A percentile compares a stretch with the other conserved stretches of the same genome.
Evolutionary conservation across 371 early-diverging fungal species (phyloP).

Genomic region (Mortierella sp.): DNA sequence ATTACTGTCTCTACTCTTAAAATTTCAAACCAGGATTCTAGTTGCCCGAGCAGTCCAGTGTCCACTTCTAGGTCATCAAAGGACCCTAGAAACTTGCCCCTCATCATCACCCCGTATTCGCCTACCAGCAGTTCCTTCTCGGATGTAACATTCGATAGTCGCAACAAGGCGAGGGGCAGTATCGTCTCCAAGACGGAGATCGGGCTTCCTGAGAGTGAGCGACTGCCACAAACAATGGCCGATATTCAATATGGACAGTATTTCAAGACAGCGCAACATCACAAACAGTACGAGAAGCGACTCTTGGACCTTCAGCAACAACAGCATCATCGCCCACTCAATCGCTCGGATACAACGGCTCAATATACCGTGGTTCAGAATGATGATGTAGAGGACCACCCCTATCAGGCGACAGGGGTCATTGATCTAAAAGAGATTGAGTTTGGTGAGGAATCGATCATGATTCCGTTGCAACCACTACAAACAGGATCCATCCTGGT

Average conservation of each 20-base stretch:
- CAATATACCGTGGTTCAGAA: constrained; percentile 9
- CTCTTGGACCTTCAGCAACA: neutral
- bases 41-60: neutral
- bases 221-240: constrained; percentile 12
- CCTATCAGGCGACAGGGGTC: constrained; percentile 14
- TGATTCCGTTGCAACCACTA: constrained; percentile 3
- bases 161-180: neutral
- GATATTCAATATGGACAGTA: constrained; percentile 21
- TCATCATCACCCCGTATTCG: constrained; percentile 9
- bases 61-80: neutral
- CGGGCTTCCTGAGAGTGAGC: constrained; percentile 12
- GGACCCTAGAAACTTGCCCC: neutral
- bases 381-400: constrained; percentile 5
- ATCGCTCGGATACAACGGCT: neutral
- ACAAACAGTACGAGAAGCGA: constrained; percentile 26
- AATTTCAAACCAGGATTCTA: neutral
- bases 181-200: neutral
- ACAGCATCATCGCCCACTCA: neutral
- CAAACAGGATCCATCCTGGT: constrained; percentile 17
- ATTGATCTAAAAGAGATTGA: constrained; percentile 16
- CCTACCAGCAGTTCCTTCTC: neutral
- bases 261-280: constrained; percentile 14
- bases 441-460: constrained; percentile 23
- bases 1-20: neutral
- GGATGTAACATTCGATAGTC: neutral